These are phyloP conservation scores for Beauveria brongniartii DNA, from an alignment of 2,329 filamentous ascomycete genomes.

Conservation along the genomic window DNA sequence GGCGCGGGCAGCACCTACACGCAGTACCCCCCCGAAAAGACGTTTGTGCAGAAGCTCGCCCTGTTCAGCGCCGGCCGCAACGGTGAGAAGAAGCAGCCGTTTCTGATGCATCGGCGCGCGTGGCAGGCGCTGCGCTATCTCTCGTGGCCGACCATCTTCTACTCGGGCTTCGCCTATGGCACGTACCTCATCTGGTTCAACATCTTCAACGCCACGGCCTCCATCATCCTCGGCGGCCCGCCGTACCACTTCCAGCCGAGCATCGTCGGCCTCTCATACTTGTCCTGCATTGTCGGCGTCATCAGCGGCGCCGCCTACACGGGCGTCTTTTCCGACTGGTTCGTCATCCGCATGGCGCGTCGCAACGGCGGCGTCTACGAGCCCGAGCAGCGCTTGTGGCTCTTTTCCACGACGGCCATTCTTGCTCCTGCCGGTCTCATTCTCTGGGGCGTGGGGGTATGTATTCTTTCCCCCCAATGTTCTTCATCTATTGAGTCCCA, in stretches of 20 bases:
- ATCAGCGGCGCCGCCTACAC: conserved; percentile 22
- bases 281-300: conserved; percentile 29
- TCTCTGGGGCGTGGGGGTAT: conserved; percentile 26
- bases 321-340: conserved; percentile 29
- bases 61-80: conserved; percentile 14
- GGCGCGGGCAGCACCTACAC: neutral
- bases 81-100: conserved; percentile 26
- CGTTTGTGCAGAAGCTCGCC: conserved; percentile 33
- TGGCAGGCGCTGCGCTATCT: conserved; percentile 29
- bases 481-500: neutral
- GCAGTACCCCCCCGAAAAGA: conserved; percentile 24
- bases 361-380: conserved; percentile 34
- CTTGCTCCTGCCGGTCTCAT: conserved; percentile 22
- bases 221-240: conserved; percentile 27
- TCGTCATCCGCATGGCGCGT: conserved; percentile 30
- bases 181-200: conserved; percentile 36
- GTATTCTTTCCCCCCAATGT: neutral
- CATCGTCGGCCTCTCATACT: conserved; percentile 31
- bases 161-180: conserved; percentile 34
- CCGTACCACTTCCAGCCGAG: conserved; percentile 32
- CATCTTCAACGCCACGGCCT: conserved; percentile 35
- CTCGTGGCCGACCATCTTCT: conserved; percentile 35
- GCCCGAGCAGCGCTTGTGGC: conserved; percentile 34
- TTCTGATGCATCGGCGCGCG: conserved; percentile 29
- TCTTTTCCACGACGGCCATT: conserved; percentile 24